phyloP scores from a whole-genome alignment of 345 rosid species.

The Sonneratia caseolaris region DNA sequence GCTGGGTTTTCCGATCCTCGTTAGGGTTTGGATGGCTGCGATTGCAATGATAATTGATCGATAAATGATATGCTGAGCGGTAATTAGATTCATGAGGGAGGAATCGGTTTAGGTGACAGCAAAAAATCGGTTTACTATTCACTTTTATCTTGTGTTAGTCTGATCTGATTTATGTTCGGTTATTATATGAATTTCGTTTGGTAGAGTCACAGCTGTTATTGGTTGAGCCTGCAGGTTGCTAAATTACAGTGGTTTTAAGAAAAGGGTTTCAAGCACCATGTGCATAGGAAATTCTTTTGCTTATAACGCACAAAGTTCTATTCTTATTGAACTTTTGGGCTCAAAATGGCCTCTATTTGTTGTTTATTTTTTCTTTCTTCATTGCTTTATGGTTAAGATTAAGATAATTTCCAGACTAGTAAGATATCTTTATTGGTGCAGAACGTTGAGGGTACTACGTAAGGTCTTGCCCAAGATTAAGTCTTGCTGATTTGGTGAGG shows the following conservation, averaged over 20 bases:
- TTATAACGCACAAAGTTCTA: not conserved
- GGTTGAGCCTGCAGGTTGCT: not conserved
- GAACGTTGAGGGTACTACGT: not conserved
- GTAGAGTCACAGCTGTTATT: not conserved
- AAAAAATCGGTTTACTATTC: not conserved
- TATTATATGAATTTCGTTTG: not conserved
- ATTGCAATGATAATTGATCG: not conserved
- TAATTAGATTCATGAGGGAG: not conserved
- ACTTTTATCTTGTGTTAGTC: not conserved
- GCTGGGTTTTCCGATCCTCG: not conserved
- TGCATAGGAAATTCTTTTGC: not conserved
- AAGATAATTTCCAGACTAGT: not conserved
- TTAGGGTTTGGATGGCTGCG: slow-evolving; percentile 6
- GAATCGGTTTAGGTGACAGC: not conserved
- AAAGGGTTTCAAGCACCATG: not conserved
- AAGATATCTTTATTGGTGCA: not conserved
- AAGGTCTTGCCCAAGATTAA: not conserved
- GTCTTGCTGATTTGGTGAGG: too few relatives aligned
- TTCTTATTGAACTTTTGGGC: not conserved
- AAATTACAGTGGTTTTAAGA: not conserved
- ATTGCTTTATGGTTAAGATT: not conserved
- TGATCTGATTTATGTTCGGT: not conserved
- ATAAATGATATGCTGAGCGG: not conserved
- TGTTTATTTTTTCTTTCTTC: too few relatives aligned
- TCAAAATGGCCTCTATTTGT: not conserved